These are phyloP conservation scores for Aspergillus vadensis DNA, from an alignment of 2,329 filamentous ascomycete genomes.

Conservation along the genomic window DNA sequence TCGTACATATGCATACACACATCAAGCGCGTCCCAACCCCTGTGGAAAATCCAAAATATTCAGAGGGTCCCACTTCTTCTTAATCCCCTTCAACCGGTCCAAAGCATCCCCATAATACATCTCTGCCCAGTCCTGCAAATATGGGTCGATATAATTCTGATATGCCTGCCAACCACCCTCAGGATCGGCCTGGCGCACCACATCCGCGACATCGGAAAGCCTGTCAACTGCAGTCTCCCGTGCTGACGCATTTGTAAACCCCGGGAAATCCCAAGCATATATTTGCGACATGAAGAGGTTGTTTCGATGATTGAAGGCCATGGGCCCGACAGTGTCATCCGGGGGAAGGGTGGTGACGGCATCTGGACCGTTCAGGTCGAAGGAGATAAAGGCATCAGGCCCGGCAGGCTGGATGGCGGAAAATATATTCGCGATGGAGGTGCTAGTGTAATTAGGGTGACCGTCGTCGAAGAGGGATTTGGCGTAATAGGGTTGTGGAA, in stretches of 20 bases:
- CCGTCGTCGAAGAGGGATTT: conserved; percentile 11
- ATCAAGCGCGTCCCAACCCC: not conserved
- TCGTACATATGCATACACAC: not conserved
- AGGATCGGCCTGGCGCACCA: not conserved
- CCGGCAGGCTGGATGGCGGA: not conserved
- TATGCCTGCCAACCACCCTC: not conserved
- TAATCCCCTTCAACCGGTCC: not conserved
- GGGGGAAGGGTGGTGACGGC: not conserved
- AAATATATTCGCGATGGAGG: not conserved
- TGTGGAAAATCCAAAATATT: not conserved
- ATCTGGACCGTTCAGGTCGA: not conserved
- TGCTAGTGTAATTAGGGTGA: not conserved
- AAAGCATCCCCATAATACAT: not conserved
- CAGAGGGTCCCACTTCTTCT: not conserved
- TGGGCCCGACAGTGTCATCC: not conserved
- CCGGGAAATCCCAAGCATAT: not conserved
- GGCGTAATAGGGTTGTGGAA: conserved; percentile 12
- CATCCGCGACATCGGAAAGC: not conserved
- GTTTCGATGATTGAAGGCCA: not conserved
- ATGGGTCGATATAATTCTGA: not conserved
- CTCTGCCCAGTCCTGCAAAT: not conserved
- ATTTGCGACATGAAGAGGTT: not conserved
- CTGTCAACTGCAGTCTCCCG: not conserved
- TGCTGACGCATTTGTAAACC: not conserved
- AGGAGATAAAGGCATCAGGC: not conserved